A percentile compares a stretch with the other conserved stretches of the same genome.
phyloP scores from a whole-genome alignment of 2,329 filamentous ascomycete genomes.

The Pestalotiopsis sp. region DNA sequence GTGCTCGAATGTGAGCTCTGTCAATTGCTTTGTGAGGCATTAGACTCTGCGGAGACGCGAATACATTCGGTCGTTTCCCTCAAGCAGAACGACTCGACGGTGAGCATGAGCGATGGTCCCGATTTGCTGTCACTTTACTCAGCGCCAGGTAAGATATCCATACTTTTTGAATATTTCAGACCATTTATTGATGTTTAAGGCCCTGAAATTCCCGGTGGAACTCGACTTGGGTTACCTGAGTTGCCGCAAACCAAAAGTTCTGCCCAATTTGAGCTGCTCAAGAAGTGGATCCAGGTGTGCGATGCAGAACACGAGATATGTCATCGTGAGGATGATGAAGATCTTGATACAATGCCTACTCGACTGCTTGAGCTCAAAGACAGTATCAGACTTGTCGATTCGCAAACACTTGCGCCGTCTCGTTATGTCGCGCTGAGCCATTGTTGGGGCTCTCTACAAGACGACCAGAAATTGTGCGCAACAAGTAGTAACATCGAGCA shows the following conservation, averaged over 20 bases:
- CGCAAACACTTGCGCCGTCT: no score
- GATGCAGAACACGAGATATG: neutral
- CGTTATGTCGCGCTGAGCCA: constrained; percentile 3
- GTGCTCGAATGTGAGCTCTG: no score
- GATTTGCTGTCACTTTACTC: no score
- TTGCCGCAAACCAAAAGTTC: neutral
- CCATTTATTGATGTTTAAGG: no score
- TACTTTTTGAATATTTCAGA: no score
- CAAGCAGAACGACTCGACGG: no score
- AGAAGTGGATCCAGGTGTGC: neutral
- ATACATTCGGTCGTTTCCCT: no score
- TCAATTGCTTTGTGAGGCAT: no score
- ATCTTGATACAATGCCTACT: neutral
- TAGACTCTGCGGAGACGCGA: no score
- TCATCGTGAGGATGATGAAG: neutral
- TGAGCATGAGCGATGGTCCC: no score
- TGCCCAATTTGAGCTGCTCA: neutral
- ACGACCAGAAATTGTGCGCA: neutral
- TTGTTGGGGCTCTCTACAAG: neutral
- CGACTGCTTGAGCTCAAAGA: neutral
- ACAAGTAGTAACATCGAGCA: neutral
- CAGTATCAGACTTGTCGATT: neutral
- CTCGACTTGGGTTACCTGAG: neutral
- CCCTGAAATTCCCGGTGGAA: no score
- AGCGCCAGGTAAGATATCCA: no score